Evolutionary conservation across 108 stramenopile genomes (phyloP), one percentile per base, ranked within the genome.

Genomic region (Fistulifera solaris): DNA sequence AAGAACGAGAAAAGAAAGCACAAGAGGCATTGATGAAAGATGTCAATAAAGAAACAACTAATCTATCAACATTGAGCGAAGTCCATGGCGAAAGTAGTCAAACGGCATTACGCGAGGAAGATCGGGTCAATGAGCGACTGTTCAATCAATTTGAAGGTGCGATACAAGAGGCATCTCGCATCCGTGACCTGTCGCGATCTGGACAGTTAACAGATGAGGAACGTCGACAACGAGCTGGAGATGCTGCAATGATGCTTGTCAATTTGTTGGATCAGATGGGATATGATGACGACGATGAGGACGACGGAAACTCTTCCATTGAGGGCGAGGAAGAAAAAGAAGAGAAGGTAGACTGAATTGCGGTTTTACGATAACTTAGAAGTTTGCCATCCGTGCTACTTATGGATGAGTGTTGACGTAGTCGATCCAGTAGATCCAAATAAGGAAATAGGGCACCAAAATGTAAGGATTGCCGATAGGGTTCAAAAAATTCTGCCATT

Each of bases 211-310:
- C 86, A 10, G 90, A 87, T 49, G 78, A 85, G 16, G 84, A 87
- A 58, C 71, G 90, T 49, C 56, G 90, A 45, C 58, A 72, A 22
- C 54, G 69, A 35, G 90, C 90, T 10, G 80, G 76, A n/a, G 72
- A 81, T 59, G 80, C 83, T 25, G 90, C 90, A n/a, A 53, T 80
- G 67, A 41, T 71, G 6, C 52, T 92, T 52, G 78, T 86, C 66
- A 80, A 76, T 48, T 41, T 92, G 38, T 78, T 92, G 75, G 73
- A 74, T 11, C 58, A 65, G 44, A 59, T 87, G 52, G 86, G 78
- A 57, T 58, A 77, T 31, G 82, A 83, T 38, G 83, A 85, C n/a
- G 75, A 75, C 19, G 77, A 71, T 13, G 74, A 73, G 12, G 57
- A 54, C 0, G 61, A 55, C 18, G 21, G 44, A 35, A 8, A 3